Base-by-base conservation (phyloP, 1,284 basidiomycete species). In the Schizopora paradoxa region DNA sequence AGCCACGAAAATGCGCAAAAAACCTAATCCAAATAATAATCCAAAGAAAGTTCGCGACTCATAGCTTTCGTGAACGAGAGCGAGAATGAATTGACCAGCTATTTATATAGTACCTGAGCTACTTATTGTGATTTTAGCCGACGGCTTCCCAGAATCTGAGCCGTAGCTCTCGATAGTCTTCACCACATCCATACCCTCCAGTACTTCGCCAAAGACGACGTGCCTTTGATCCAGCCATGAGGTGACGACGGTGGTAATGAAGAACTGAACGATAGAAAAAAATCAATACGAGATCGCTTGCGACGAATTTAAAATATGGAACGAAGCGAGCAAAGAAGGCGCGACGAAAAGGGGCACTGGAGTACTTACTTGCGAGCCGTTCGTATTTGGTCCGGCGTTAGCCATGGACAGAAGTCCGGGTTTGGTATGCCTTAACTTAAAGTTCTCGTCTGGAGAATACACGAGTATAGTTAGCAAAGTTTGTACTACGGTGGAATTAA, bases 371-470 rank as follows among this genome's bases (percentile, higher is more conserved):
- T 83, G 53, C 10, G 82, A 86, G 21, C 85, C 85, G 52, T 87
- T 87, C 10, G 83, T 84, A 63, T 86, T 73, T 1, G 66, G 61
- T 32, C 84, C 85, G 2, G 82, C 81, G 54, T 88, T 86, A 6
- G 94, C 94, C 93, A 97, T 97, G 25, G 88, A 92, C 35, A 97
- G 75, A 39, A 92, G 66, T 61, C 90, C 89, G n/a, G 82, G 77
- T 66, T 85, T 82, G 41, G 72, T 74, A 68, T 97, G 93, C 69
- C 85, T 87, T 45, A 83, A 53, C 28, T 65, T 49, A 64, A 97
- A 96, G 68, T 86, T 91, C 69, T 97, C 93, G 60, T 96, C 93
- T 77, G 52, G 10, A 49, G 43, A 33, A 13, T 31, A 21, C 19
- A 29, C 13, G 21, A 6, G 49, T 21, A 19, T 37, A 11, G 31